These are phyloP conservation scores for Amphibolis antarctica DNA, from an alignment of 106 monocot species.

Conservation along the genomic window DNA sequence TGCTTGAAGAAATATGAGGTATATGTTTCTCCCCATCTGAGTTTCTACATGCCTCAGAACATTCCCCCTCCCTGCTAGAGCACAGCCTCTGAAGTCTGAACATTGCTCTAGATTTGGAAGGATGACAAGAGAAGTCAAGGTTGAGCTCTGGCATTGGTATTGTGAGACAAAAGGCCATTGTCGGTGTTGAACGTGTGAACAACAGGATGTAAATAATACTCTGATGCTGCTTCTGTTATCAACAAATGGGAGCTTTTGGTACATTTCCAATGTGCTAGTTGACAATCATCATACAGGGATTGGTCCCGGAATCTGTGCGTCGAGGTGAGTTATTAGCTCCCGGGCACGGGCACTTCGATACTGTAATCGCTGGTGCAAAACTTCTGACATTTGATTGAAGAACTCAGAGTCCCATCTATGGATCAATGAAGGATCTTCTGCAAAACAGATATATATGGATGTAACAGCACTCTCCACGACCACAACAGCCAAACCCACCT, in stretches of 20 bases:
- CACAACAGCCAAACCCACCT: constrained; percentile 85
- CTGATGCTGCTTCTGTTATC: too few relatives aligned
- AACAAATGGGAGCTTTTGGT: too few relatives aligned
- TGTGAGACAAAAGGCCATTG: background rate
- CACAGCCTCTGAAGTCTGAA: too few relatives aligned
- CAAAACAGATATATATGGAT: constrained; percentile 86
- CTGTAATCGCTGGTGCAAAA: constrained; percentile 73
- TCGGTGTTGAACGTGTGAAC: background rate
- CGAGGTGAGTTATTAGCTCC: constrained; percentile 24
- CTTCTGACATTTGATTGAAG: constrained; percentile 73
- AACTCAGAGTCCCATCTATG: constrained; percentile 84
- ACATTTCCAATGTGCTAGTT: too few relatives aligned
- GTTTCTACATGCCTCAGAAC: too few relatives aligned
- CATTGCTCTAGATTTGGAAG: background rate
- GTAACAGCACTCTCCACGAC: constrained; percentile 95
- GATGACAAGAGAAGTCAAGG: background rate
- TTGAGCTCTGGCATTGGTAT: background rate
- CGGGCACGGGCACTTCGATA: constrained; percentile 69
- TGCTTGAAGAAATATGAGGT: too few relatives aligned
- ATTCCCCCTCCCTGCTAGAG: too few relatives aligned
- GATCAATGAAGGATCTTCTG: constrained; percentile 79
- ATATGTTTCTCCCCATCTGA: too few relatives aligned
- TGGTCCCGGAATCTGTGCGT: constrained; percentile 25
- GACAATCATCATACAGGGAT: background rate
- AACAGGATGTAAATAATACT: background rate